A percentile compares a stretch with the other conserved stretches of the same genome.
Evolutionary conservation across 2,329 filamentous ascomycete genomes (phyloP).

Genomic region (Westerdykella sp.): DNA sequence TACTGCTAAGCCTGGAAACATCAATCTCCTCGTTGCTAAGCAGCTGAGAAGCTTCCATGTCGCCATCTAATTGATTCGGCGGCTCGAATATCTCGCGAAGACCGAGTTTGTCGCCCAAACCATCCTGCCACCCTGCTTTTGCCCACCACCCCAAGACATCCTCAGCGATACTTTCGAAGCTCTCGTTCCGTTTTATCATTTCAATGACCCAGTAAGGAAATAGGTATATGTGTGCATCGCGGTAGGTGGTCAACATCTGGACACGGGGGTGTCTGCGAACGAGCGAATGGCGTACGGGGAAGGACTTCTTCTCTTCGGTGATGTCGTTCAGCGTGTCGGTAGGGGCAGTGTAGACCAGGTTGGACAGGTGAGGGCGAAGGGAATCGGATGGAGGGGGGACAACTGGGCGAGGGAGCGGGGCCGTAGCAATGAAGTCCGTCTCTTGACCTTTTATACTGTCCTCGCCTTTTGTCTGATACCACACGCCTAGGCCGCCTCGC

Average conservation of each 20-base stretch:
- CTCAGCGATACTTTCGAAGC: slow-evolving; percentile 81
- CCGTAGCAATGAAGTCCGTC: slow-evolving; percentile 82
- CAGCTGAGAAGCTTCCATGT: slow-evolving; percentile 22
- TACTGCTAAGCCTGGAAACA: slow-evolving; percentile 49
- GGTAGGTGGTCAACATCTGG: slow-evolving; percentile 73
- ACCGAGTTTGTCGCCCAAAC: slow-evolving; percentile 70
- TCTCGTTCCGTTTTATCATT: slow-evolving; percentile 71
- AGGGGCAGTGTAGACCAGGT: slow-evolving; percentile 77
- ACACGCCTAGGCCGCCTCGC: slow-evolving; percentile 79
- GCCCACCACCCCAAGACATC: slow-evolving; percentile 94
- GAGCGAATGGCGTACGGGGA: slow-evolving; percentile 70
- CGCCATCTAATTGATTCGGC: slow-evolving; percentile 38
- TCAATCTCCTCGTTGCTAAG: slow-evolving; percentile 49
- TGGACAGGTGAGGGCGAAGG: slow-evolving; percentile 62
- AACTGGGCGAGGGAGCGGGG: slow-evolving; percentile 55
- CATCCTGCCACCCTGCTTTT: slow-evolving; percentile 84
- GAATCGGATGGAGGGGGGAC: slow-evolving; percentile 58
- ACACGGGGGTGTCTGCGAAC: slow-evolving; percentile 68
- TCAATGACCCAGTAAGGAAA: slow-evolving; percentile 89
- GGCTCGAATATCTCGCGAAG: slow-evolving; percentile 60
- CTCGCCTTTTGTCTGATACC: slow-evolving; percentile 79
- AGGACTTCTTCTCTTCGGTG: slow-evolving; percentile 64
- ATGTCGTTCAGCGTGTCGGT: slow-evolving; percentile 85
- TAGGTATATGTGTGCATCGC: slow-evolving; percentile 91
- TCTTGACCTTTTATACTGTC: slow-evolving; percentile 81